A percentile compares a stretch with the other conserved stretches of the same genome.
Evolutionary conservation across 2,329 filamentous ascomycete genomes (phyloP).

Genomic region (Fusarium brachygibbosum): DNA sequence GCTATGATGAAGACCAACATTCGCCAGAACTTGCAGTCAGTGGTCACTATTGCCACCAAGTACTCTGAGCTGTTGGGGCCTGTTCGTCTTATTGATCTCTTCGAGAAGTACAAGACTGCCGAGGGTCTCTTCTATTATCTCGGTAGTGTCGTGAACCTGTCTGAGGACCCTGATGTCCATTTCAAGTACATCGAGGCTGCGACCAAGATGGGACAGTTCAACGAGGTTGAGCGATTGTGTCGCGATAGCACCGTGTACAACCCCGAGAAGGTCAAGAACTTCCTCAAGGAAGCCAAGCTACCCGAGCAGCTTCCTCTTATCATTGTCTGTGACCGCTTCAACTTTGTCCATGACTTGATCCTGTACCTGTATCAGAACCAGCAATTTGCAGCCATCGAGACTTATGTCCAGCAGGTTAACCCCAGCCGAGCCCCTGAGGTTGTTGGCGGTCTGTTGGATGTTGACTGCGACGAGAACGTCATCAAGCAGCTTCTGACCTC

Average conservation of each 20-base stretch:
- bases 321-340: constrained; percentile 99
- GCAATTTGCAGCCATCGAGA: constrained; percentile 98
- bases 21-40: constrained; percentile 93
- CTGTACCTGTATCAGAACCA: constrained; percentile 99
- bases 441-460: constrained; percentile 91
- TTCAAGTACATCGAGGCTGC: constrained; percentile 99
- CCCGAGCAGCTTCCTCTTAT: constrained; percentile 95
- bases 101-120: constrained; percentile 97
- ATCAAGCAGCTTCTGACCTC: constrained; percentile 93
- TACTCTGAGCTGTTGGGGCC: constrained; percentile 95
- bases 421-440: constrained; percentile 91
- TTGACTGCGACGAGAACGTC: constrained; percentile 95
- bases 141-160: constrained; percentile 96
- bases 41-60: constrained; percentile 96
- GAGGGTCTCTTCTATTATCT: constrained; percentile 99
- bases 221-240: constrained; percentile 97
- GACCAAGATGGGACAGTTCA: constrained; percentile 91
- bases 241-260: constrained; percentile 93
- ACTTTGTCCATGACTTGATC: constrained; percentile 97
- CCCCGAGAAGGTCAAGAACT: constrained; percentile 98
- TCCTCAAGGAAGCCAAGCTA: constrained; percentile 94
- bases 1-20: constrained; percentile 98
- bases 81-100: constrained; percentile 88
- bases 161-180: constrained; percentile 93
- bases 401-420: constrained; percentile 98